These are phyloP conservation scores for Dioscorea zingiberensis DNA, from an alignment of 106 monocot genomes.

Conservation along the genomic window DNA sequence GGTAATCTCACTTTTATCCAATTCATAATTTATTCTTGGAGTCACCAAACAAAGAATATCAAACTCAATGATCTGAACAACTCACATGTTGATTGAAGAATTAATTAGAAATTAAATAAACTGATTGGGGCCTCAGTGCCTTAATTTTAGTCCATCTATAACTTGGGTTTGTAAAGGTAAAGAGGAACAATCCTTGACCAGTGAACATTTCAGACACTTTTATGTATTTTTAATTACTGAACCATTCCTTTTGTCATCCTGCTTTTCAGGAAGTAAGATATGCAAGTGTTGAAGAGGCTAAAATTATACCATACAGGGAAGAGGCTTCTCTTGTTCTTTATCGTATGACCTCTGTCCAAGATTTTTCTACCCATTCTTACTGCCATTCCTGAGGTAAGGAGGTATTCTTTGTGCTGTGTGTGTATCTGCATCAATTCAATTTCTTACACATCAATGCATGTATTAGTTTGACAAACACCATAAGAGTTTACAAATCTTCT, in stretches of 20 bases:
- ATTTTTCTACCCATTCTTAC: conserved; percentile 54
- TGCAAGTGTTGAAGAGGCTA: conserved; percentile 14
- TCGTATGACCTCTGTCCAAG: conserved; percentile 50
- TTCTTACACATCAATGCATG: too few species aligned
- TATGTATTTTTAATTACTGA: background rate
- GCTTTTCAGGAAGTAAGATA: conserved; percentile 35
- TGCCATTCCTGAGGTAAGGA: conserved; percentile 64
- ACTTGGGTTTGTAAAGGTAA: too few species aligned
- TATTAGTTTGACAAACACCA: background rate
- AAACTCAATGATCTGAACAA: background rate
- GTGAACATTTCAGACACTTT: too few species aligned
- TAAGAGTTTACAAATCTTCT: background rate
- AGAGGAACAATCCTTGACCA: too few species aligned
- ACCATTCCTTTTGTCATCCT: background rate
- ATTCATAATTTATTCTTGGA: background rate
- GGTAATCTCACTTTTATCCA: conserved; percentile 35
- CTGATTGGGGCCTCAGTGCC: background rate
- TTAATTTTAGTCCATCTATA: background rate
- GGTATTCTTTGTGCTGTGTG: background rate
- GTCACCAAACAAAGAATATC: background rate
- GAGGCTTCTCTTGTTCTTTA: conserved; percentile 52
- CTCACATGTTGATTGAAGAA: background rate
- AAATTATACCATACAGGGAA: conserved; percentile 18
- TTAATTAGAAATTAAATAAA: background rate
- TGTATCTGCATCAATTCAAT: background rate